A percentile compares a stretch with the other conserved stretches of the same genome.
Conservation (phyloP, 805 yeast species). For the Candida succiphila region DNA sequence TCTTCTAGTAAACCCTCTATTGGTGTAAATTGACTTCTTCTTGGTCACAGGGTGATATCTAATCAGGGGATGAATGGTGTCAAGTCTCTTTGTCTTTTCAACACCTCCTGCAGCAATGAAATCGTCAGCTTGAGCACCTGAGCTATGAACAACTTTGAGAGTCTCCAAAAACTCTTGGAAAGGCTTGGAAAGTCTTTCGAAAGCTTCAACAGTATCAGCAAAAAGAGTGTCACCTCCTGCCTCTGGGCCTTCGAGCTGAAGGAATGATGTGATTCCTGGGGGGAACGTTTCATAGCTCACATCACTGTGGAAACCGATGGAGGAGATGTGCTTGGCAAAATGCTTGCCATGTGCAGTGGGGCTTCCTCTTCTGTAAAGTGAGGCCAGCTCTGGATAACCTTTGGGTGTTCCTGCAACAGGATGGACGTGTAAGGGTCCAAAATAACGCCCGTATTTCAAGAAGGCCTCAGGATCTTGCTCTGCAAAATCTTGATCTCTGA, state of each 20-base stretch:
- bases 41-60: constrained; percentile 67
- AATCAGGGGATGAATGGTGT: constrained; percentile 59
- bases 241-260: constrained; percentile 44
- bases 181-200: constrained; percentile 57
- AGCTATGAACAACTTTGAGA: constrained; percentile 60
- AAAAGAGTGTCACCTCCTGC: constrained; percentile 77
- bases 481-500: constrained; percentile 51
- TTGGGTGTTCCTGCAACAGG: constrained; percentile 64
- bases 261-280: constrained; percentile 55
- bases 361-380: constrained; percentile 38
- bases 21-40: constrained; percentile 47
- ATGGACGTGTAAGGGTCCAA: constrained; percentile 58
- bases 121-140: constrained; percentile 57
- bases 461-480: constrained; percentile 13
- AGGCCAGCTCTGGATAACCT: constrained; percentile 43
- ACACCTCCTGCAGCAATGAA: constrained; percentile 48
- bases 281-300: constrained; percentile 63
- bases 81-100: constrained; percentile 54
- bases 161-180: constrained; percentile 50
- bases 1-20: constrained; percentile 51
- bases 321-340: constrained; percentile 21
- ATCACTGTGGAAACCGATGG: constrained; percentile 56
- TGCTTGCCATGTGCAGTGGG: constrained; percentile 23
- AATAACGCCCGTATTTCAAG: constrained; percentile 42
- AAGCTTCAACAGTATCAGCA: constrained; percentile 61